phyloP scores from a whole-genome alignment of 83 land plant species.

The Thuja plicata region DNA sequence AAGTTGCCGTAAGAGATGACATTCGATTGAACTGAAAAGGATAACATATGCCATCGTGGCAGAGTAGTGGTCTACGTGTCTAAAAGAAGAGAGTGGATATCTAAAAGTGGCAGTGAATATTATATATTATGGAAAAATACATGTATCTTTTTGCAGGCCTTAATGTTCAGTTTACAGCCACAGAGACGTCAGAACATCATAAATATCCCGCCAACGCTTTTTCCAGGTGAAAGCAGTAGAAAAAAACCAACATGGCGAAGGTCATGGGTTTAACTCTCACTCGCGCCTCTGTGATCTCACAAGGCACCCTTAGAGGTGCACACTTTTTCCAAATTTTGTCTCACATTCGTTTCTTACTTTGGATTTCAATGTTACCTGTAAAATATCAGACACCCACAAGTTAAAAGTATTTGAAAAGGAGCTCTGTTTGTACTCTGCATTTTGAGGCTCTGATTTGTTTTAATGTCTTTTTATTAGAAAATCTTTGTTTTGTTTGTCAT shows the following conservation, averaged over 20 bases:
- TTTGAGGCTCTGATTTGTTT: not conserved
- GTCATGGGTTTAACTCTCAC: not conserved
- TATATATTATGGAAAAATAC: no score
- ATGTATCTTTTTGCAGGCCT: not conserved
- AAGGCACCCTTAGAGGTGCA: not conserved
- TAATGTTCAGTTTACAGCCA: not conserved
- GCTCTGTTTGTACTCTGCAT: not conserved
- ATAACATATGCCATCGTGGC: no score
- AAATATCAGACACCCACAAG: not conserved
- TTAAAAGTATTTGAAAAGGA: not conserved
- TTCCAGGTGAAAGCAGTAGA: not conserved
- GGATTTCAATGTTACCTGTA: not conserved
- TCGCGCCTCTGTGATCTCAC: not conserved
- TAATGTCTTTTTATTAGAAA: no score
- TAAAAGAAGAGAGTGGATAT: no score
- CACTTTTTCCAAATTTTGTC: not conserved
- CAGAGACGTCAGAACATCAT: not conserved
- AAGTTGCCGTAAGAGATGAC: no score
- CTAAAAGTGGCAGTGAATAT: no score
- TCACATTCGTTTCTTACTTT: not conserved
- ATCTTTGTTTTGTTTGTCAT: no score
- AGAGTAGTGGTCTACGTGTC: no score
- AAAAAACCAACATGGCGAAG: not conserved
- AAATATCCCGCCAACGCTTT: not conserved
- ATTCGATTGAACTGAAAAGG: no score